Evolutionary conservation across 129 eudicot genomes (phyloP), one percentile per base, ranked within the genome.

Genomic region (Tagetes patula): DNA sequence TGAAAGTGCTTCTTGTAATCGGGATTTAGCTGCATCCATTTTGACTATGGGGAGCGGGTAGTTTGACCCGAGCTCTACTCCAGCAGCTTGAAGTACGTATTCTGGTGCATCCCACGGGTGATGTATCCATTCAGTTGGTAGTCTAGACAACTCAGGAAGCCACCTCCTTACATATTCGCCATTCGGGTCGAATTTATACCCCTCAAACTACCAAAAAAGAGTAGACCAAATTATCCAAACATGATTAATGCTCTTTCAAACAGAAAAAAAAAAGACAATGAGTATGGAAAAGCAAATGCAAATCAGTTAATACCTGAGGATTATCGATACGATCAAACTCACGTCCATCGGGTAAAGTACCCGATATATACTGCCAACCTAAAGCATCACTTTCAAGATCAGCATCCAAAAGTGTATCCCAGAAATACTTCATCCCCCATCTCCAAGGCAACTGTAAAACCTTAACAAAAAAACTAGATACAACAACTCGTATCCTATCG

Each of bases 351-450:
- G 98, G 96, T 40, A 89, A 80, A 39, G 92, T 83, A 42, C 98
- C 96, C 31, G 96, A 65, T 36, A 92, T 89, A 64, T 85, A 89
- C 41, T 92, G 98, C 98, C 98, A 92, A 76, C 95, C 96, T 31
- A 89, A 89, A 49, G 96, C 95, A 82, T 92, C 96, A 36, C 96
- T 85, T 37, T 89, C 96, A 42, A 89, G 96, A 83, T 92, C 98
- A 0, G 98, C 98, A 87, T 92, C 98, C 52, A 92, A 80, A 6
- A 92, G 85, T 14, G 98, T 92, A 73, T 92, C 98, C 96, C 96
- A 89, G 65, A 92, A 92, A 70, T 89, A 92, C 79, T 92, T 92
- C 96, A 89, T 87, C 0, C 98, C 98, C 96, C 95, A 89, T 79
- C 92, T 82, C 98, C 98, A 92, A 1, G 96, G 96, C 56, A 92